A percentile compares a stretch with the other conserved stretches of the same genome.
These are phyloP conservation scores for Linum trigynum DNA, from an alignment of 345 rosid species.

Conservation along the genomic window DNA sequence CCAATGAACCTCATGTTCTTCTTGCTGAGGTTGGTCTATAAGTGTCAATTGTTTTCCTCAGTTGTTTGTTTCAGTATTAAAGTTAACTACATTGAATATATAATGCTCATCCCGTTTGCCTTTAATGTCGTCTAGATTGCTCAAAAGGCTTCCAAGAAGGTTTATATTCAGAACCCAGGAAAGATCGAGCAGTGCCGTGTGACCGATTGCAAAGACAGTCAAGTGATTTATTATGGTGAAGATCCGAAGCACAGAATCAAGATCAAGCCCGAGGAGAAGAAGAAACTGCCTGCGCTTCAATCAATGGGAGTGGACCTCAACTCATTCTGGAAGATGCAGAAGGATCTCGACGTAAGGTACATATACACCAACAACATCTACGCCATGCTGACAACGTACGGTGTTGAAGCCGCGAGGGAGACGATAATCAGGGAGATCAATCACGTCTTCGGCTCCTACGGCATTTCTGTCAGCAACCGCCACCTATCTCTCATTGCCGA, in stretches of 20 bases:
- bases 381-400: slow-evolving; percentile 62
- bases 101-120: neutral
- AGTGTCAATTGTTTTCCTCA: neutral
- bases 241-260: slow-evolving; percentile 57
- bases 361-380: slow-evolving; percentile 73
- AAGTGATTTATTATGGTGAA: slow-evolving; percentile 71
- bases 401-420: slow-evolving; percentile 96
- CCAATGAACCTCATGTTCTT: slow-evolving; percentile 65
- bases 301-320: slow-evolving; percentile 65
- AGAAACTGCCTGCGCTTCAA: slow-evolving; percentile 53
- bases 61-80: neutral
- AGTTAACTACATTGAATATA: neutral
- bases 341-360: slow-evolving; percentile 61
- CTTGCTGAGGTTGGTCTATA: slow-evolving; percentile 67
- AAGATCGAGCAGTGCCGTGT: slow-evolving; percentile 58
- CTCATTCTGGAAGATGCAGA: slow-evolving; percentile 61
- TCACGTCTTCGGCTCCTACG: slow-evolving; percentile 70
- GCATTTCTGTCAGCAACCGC: slow-evolving; percentile 65
- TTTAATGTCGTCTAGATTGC: slow-evolving; percentile 48
- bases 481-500: slow-evolving; percentile 82
- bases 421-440: slow-evolving; percentile 75
- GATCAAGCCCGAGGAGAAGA: slow-evolving; percentile 42
- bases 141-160: slow-evolving; percentile 71
- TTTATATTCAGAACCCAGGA: slow-evolving; percentile 70
- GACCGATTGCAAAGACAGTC: slow-evolving; percentile 48